Percentiles rank a stretch among this genome's conserved stretches.
These are phyloP conservation scores for Platanus orientalis DNA, from an alignment of 164 flowering plant genomes.

Conservation along the genomic window DNA sequence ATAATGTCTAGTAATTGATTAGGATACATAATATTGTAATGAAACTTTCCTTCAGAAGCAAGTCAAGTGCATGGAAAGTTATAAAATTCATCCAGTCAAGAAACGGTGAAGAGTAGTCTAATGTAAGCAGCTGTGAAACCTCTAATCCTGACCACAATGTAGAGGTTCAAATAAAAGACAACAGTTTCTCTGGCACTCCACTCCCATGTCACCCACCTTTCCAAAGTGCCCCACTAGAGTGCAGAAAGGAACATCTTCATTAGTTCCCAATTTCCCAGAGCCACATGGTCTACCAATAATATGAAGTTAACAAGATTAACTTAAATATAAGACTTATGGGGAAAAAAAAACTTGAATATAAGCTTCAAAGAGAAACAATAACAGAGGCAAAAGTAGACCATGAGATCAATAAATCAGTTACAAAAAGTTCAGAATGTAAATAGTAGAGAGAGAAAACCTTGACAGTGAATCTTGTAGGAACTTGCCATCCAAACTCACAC, in stretches of 20 bases:
- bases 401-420: neutral
- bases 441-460: slow-evolving; percentile 38
- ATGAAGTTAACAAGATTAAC: neutral
- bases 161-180: too few species aligned
- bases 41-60: too few species aligned
- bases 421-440: neutral
- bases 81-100: too few species aligned
- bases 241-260: neutral
- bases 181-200: too few species aligned
- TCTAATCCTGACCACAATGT: neutral
- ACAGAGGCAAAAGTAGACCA: neutral
- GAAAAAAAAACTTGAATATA: too few species aligned
- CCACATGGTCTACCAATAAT: neutral
- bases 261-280: neutral
- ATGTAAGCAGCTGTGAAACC: too few species aligned
- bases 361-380: neutral
- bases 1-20: too few species aligned
- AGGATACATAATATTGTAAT: too few species aligned
- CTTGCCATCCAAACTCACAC: slow-evolving; percentile 86
- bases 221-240: neutral
- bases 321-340: neutral
- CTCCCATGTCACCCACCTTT: too few species aligned
- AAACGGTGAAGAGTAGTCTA: too few species aligned
- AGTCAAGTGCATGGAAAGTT: too few species aligned
- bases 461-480: slow-evolving; percentile 81